phyloP scores from a whole-genome alignment of 139 green algal genomes.

The Micromonas pusilla region DNA sequence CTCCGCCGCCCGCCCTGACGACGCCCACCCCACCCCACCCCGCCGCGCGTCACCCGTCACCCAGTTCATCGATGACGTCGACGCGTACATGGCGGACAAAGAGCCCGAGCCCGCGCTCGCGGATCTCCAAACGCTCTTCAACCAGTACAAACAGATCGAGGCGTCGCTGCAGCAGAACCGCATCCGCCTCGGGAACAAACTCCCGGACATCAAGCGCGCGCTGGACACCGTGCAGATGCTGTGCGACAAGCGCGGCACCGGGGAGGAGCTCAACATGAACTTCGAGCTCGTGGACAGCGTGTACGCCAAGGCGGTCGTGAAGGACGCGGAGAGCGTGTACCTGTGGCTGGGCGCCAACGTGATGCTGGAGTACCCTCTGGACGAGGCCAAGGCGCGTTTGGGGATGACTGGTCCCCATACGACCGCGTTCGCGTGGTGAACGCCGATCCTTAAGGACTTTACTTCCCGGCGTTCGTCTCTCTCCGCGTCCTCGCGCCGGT shows the following conservation, averaged over 20 bases:
- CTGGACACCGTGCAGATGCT: conserved; percentile 15
- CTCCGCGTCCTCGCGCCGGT: too few relatives aligned
- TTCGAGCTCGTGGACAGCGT: conserved; percentile 19
- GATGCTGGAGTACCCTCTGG: conserved; percentile 70
- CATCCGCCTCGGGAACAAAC: not conserved
- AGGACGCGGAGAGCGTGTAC: conserved; percentile 47
- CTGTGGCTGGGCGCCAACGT: conserved; percentile 76
- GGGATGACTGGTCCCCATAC: conserved; percentile 18
- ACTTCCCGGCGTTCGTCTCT: too few relatives aligned
- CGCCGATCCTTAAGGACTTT: too few relatives aligned
- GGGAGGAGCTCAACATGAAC: not conserved
- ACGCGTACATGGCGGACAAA: conserved; percentile 5
- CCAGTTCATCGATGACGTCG: conserved; percentile 30
- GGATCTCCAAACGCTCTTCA: conserved; percentile 5
- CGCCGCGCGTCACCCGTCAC: not conserved
- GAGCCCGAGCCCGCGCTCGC: not conserved
- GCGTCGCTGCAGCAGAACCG: not conserved
- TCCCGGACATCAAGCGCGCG: conserved; percentile 4
- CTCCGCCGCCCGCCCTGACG: not conserved
- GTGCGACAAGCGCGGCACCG: not conserved
- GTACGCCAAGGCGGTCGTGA: conserved; percentile 21
- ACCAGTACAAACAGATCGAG: conserved; percentile 17
- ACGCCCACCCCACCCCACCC: not conserved
- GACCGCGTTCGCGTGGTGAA: too few relatives aligned
- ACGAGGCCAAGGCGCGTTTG: conserved; percentile 48